phyloP scores from a whole-genome alignment of 2,329 filamentous ascomycete species.

The Colletotrichum magnum region DNA sequence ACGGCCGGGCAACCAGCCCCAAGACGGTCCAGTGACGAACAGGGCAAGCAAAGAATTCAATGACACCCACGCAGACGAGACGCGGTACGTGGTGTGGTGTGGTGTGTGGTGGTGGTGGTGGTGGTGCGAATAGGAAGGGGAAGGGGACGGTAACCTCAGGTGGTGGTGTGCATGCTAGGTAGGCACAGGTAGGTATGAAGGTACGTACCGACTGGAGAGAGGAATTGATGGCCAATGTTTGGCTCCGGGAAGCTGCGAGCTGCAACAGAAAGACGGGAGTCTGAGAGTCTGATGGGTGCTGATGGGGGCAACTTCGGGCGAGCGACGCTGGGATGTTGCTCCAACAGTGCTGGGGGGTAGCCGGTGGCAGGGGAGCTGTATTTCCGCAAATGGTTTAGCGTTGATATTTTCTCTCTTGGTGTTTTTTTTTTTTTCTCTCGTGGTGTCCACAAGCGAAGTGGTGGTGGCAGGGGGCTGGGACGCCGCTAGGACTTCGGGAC shows the following conservation, averaged over 20 bases:
- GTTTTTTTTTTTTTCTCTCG: not conserved
- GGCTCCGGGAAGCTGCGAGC: constrained; percentile 34
- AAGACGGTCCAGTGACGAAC: not conserved
- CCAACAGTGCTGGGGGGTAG: constrained; percentile 26
- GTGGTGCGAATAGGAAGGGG: not conserved
- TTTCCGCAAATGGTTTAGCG: constrained; percentile 28
- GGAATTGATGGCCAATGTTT: constrained; percentile 28
- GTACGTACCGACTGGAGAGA: constrained; percentile 27
- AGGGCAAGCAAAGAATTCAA: not conserved
- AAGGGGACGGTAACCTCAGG: not conserved
- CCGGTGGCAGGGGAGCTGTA: constrained; percentile 3
- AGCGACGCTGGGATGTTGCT: constrained; percentile 38
- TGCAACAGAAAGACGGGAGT: constrained; percentile 39
- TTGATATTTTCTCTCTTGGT: constrained; percentile 9
- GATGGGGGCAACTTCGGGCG: constrained; percentile 37
- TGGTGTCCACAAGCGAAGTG: not conserved
- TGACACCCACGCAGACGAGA: not conserved
- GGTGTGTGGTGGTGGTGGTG: not conserved
- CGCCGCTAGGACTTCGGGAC: constrained; percentile 7
- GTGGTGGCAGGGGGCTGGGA: constrained; percentile 27
- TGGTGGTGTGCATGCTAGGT: not conserved
- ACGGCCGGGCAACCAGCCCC: constrained; percentile 28
- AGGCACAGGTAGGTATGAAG: too few relatives aligned
- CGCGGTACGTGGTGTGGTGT: not conserved
- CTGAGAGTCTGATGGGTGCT: constrained; percentile 34